Evolutionary conservation across 495 filamentous ascomycete species (phyloP).

Genomic region (Hyaloscypha bicolor): DNA sequence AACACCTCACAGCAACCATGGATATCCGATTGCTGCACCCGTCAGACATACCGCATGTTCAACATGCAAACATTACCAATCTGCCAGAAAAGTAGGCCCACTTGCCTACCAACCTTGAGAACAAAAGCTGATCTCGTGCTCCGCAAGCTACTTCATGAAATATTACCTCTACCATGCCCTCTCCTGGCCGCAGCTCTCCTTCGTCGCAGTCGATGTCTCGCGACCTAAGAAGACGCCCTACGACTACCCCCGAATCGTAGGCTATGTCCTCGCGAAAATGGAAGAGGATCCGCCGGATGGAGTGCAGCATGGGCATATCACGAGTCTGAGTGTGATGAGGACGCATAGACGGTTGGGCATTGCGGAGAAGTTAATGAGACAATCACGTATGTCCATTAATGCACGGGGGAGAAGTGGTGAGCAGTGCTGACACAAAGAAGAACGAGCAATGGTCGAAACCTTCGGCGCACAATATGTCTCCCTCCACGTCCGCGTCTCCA

Average conservation of each 20-base stretch:
- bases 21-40: constrained; percentile 76
- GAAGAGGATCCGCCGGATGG: constrained; percentile 95
- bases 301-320: constrained; percentile 94
- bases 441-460: constrained; percentile 94
- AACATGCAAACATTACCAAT: constrained; percentile 98
- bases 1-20: constrained; percentile 48
- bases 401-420: background rate
- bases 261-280: constrained; percentile 99
- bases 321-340: constrained; percentile 91
- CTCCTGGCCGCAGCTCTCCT: constrained; percentile 95
- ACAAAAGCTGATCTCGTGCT: constrained; percentile 10
- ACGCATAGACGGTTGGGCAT: constrained; percentile 90
- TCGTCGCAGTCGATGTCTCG: constrained; percentile 89
- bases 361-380: constrained; percentile 95
- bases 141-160: constrained; percentile 84
- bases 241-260: constrained; percentile 95
- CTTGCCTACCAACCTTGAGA: background rate
- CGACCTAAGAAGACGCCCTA: constrained; percentile 76
- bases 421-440: constrained; percentile 42
- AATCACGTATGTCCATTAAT: constrained; percentile 74
- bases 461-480: constrained; percentile 91
- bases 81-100: constrained; percentile 76
- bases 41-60: constrained; percentile 88
- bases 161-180: constrained; percentile 99
- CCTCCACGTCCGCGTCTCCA: constrained; percentile 92